Percentiles rank a stretch among this genome's conserved stretches.
Conservation (phyloP, 176 grass and related monocot species). For the Juncus effusus region DNA sequence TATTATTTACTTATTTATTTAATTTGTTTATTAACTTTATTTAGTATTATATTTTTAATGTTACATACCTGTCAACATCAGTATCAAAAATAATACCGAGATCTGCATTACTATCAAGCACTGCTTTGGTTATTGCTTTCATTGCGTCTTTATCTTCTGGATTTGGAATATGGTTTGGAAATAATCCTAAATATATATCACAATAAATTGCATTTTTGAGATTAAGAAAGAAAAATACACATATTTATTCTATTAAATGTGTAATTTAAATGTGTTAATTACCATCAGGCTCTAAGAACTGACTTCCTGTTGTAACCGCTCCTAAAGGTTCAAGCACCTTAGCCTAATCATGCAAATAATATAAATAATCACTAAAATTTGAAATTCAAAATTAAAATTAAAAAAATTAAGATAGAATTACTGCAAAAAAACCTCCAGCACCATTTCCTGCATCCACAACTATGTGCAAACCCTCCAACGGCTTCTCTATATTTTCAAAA, state of each 20-base stretch:
- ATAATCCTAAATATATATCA: conserved; percentile 51
- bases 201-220: conserved; percentile 18
- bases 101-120: conserved; percentile 83
- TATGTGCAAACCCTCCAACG: conserved; percentile 86
- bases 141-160: conserved; percentile 96
- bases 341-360: conserved; percentile 40
- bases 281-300: conserved; percentile 98
- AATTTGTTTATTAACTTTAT: background rate
- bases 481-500: conserved; percentile 56
- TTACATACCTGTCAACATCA: conserved; percentile 87
- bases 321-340: conserved; percentile 89
- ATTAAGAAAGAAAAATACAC: background rate
- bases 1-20: background rate
- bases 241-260: background rate
- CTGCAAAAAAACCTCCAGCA: conserved; percentile 94
- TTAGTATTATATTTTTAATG: background rate
- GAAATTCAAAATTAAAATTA: background rate
- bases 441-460: conserved; percentile 93
- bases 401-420: conserved; percentile 41
- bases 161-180: conserved; percentile 97
- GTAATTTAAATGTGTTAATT: conserved; percentile 25
- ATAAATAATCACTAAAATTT: background rate
- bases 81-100: conserved; percentile 99
- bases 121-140: conserved; percentile 86
- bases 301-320: conserved; percentile 74